Conservation (phyloP, 148 eudicot species). For the Rhododendron kiyosumense region DNA sequence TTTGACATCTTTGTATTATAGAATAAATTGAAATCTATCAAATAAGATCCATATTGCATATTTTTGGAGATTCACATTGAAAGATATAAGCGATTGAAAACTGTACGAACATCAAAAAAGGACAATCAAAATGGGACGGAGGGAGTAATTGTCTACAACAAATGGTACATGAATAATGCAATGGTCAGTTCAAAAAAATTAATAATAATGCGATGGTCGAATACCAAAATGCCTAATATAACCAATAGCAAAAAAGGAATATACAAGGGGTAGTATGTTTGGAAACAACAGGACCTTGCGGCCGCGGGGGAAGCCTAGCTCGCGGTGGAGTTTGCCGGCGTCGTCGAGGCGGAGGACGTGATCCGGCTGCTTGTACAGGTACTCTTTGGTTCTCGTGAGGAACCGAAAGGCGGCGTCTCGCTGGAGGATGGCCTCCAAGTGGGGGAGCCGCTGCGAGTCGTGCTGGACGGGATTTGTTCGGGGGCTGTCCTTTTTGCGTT, state of each 20-base stretch:
- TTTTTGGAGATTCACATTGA: too few species aligned
- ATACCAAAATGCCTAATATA: background rate
- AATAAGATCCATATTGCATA: too few species aligned
- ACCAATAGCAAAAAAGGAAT: background rate
- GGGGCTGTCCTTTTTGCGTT: conserved; percentile 53
- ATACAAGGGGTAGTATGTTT: background rate
- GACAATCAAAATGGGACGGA: too few species aligned
- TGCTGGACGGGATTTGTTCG: conserved; percentile 58
- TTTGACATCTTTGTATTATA: too few species aligned
- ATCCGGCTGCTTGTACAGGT: conserved; percentile 60
- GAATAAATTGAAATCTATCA: too few species aligned
- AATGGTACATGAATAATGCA: background rate
- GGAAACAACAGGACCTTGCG: conserved; percentile 32
- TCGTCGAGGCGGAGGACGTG: conserved; percentile 75
- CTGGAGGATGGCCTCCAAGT: conserved; percentile 54
- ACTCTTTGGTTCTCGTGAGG: conserved; percentile 63
- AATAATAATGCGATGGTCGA: background rate
- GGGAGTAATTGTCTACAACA: background rate
- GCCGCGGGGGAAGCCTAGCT: conserved; percentile 88
- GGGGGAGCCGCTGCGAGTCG: conserved; percentile 30
- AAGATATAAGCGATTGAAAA: too few species aligned
- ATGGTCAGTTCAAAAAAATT: too few species aligned
- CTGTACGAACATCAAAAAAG: too few species aligned
- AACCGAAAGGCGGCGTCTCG: conserved; percentile 60
- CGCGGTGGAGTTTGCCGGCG: conserved; percentile 79